Base-by-base conservation (phyloP, 306 rosid species). In the Vigna radiata region DNA sequence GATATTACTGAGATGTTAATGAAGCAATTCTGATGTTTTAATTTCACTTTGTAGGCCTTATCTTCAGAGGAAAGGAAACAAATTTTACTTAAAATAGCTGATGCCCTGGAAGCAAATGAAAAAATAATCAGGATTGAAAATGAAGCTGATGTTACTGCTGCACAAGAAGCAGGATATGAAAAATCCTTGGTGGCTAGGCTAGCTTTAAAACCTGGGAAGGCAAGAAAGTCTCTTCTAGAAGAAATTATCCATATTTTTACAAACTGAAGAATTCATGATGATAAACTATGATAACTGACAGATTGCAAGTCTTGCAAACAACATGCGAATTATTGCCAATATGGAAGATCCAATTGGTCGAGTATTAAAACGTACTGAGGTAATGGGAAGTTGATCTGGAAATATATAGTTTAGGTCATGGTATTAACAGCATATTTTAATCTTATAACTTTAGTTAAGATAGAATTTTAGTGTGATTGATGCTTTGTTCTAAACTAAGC, bases 321-420 rank as follows among this genome's bases (percentile, higher is more conserved):
- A 94, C 68, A 77, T 92, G 18, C 91, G 98, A 61, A 76, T 86
- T 61, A 89, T 96, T 61, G 98, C 99, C 79, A 89, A 93, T 75
- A 93, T 93, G 96, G 97, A 92, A 81, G 99, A 96, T 90, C 98
- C 99, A 39, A 91, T 92, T 78, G 97, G 98, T 65, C 90, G 19
- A 61, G 82, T 96, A 47, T 85, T 87, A 86, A 96, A 91, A 84
- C 88, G 68, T 74, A 96, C 97, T 5, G 88, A 96, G 98, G 99
- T 93, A 86, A 81, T 74, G 60, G 25, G 66, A 54, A 6, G 53
- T 39, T 27, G 49, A 39, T 82, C 25, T 49, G 14, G 21, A 62
- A 36, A 66, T 70, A 9, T 63, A 21, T 70, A 41, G 19, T 60
- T 49, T 61, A 17, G 66, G 53, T 78, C 68, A 68, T 27, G 62